Evolutionary conservation across 2,329 filamentous ascomycete species (phyloP).

Genomic region (Colletotrichum abscissum): DNA sequence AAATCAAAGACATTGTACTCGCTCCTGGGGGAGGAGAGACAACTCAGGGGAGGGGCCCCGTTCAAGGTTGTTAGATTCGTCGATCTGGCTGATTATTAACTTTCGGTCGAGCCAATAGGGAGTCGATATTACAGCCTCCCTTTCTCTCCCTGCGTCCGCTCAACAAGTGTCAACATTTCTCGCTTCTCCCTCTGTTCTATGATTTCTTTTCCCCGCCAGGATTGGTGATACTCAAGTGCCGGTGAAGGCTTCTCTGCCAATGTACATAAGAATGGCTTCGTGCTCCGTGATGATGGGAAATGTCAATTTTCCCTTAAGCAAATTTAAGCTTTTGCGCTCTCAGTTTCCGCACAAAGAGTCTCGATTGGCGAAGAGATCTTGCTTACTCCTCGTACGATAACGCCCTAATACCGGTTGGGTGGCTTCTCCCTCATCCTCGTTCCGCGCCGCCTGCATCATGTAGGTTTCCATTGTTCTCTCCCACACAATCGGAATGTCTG

Average conservation of each 20-base stretch:
- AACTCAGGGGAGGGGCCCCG: neutral
- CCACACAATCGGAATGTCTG: slow-evolving; percentile 24
- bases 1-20: slow-evolving; percentile 29
- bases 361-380: neutral
- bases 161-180: slow-evolving; percentile 30
- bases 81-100: slow-evolving; percentile 25
- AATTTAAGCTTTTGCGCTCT: neutral
- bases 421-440: neutral
- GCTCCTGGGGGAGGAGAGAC: neutral
- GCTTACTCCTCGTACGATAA: neutral
- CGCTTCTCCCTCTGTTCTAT: neutral
- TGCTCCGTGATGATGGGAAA: neutral
- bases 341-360: neutral
- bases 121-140: slow-evolving; percentile 3
- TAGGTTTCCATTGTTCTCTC: neutral
- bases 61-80: neutral
- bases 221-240: neutral
- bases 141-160: slow-evolving; percentile 33
- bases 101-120: slow-evolving; percentile 4
- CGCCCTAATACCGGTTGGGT: neutral
- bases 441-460: neutral
- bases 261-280: neutral
- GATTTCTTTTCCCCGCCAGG: neutral
- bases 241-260: neutral
- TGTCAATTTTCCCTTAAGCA: neutral